Evolutionary conservation across 345 rosid species (phyloP).

Genomic region (Salix dunnii): DNA sequence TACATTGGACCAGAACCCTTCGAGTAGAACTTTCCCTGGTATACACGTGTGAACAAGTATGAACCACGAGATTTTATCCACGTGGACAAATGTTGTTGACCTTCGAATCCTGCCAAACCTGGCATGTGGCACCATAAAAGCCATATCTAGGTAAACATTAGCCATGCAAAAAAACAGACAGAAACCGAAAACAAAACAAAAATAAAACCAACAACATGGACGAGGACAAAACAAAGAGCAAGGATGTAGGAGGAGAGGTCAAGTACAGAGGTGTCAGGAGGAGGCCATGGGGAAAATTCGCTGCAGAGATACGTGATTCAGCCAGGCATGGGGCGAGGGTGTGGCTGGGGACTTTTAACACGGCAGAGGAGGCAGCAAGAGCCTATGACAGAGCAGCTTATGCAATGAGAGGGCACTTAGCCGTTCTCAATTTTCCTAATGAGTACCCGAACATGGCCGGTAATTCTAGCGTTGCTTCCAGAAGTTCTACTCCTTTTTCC

Average conservation of each 20-base stretch:
- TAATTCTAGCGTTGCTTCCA: background rate
- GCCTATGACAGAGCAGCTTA: constrained; percentile 86
- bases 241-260: constrained; percentile 29
- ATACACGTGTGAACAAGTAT: constrained; percentile 10
- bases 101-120: background rate
- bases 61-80: constrained; percentile 14
- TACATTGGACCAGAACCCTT: constrained; percentile 35
- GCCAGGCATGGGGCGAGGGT: constrained; percentile 68
- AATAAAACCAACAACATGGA: constrained; percentile 25
- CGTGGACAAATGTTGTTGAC: constrained; percentile 4
- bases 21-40: constrained; percentile 26
- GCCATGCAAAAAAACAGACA: constrained; percentile 28
- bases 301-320: constrained; percentile 87
- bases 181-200: background rate
- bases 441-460: constrained; percentile 48
- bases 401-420: constrained; percentile 77
- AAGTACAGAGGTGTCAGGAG: constrained; percentile 70
- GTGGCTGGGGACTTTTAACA: constrained; percentile 86
- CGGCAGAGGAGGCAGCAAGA: constrained; percentile 84
- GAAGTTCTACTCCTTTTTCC: constrained; percentile 8
- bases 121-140: constrained; percentile 9
- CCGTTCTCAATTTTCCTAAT: constrained; percentile 73
- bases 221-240: constrained; percentile 8
- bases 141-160: background rate
- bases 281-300: constrained; percentile 93